Percentiles rank a stretch among this genome's conserved stretches.
Evolutionary conservation across 768 basidiomycete genomes (phyloP).

Genomic region (Boletus rex-veris): DNA sequence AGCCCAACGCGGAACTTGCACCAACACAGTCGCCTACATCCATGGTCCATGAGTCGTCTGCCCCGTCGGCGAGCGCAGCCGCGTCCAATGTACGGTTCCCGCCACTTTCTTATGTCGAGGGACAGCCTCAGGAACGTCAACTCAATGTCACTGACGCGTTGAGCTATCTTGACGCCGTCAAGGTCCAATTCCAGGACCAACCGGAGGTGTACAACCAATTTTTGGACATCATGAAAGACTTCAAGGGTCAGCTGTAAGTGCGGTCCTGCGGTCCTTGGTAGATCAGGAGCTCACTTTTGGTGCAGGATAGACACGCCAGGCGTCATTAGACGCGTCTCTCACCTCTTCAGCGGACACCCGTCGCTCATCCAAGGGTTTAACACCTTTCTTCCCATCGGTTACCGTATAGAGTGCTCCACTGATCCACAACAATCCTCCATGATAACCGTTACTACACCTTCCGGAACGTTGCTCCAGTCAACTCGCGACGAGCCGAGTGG

Average conservation of each 20-base stretch:
- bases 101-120: conserved; percentile 23
- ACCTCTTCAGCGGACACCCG: conserved; percentile 88
- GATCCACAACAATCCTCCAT: conserved; percentile 61
- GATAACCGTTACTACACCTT: conserved; percentile 78
- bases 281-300: background rate
- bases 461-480: conserved; percentile 59
- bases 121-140: conserved; percentile 37
- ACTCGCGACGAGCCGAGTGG: conserved; percentile 43
- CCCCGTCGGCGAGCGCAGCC: conserved; percentile 1
- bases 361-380: conserved; percentile 96
- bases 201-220: conserved; percentile 64
- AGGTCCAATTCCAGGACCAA: conserved; percentile 53
- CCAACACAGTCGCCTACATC: conserved; percentile 9
- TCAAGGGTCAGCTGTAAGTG: conserved; percentile 58
- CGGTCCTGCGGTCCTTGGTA: background rate
- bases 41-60: conserved; percentile 11
- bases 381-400: conserved; percentile 92
- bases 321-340: conserved; percentile 92
- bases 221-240: conserved; percentile 74
- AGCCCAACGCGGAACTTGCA: conserved; percentile 7
- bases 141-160: conserved; percentile 62
- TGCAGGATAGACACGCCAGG: conserved; percentile 94
- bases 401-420: conserved; percentile 80
- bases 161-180: conserved; percentile 62
- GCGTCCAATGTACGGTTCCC: conserved; percentile 15